Evolutionary conservation across 306 rosid genomes (phyloP), one percentile per base, ranked within the genome.

Genomic region (Datisca glomerata): DNA sequence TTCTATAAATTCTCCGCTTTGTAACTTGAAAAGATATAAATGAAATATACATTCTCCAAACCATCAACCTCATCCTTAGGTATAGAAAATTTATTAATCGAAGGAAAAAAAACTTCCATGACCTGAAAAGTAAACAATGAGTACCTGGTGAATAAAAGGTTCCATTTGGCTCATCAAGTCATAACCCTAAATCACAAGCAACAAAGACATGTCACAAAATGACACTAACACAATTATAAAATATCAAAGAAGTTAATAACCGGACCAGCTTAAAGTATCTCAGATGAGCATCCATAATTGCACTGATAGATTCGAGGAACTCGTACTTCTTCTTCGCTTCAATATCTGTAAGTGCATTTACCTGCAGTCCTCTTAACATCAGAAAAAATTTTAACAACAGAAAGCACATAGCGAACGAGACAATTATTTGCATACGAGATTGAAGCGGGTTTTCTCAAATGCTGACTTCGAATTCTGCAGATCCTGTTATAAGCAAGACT

Each of bases 101-200:
- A n/a, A n/a, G n/a, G n/a, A n/a, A n/a, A n/a, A n/a, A n/a, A n/a
- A n/a, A n/a, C n/a, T n/a, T n/a, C n/a, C n/a, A n/a, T n/a, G n/a
- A n/a, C n/a, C n/a, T n/a, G n/a, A n/a, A n/a, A n/a, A n/a, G n/a
- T n/a, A n/a, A n/a, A n/a, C n/a, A n/a, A n/a, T n/a, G n/a, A n/a
- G 36, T 78, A 89, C 98, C 98, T 89, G 93, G 65, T 89, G 95
- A 73, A 89, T 84, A 56, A 77, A 89, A 13, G 98, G 95, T 56
- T 89, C 98, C 98, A 89, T 64, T 67, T 78, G 86, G 68, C 84
- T 79, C 23, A 89, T 51, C 50, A 89, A 75, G 45, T 89, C 98
- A 39, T 65, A 68, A 33, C 95, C 98, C 98, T 89, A 55, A 47
- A 64, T 62, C 63, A 63, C 55, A 41, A 36, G 46, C 36, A 66